phyloP scores from a whole-genome alignment of 257 asterid species.

The Solanum lycopersicoides region DNA sequence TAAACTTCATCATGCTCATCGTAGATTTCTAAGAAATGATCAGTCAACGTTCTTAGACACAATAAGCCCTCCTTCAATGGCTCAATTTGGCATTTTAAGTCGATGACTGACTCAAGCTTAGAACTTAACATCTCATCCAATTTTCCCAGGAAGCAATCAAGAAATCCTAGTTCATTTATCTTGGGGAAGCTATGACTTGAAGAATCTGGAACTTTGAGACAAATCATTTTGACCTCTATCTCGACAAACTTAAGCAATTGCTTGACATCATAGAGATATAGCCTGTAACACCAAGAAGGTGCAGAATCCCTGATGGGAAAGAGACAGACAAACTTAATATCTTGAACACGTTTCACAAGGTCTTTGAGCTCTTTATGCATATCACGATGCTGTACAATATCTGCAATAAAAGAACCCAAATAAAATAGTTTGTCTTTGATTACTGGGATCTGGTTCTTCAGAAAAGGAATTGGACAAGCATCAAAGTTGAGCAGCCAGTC shows the following conservation, averaged over 20 bases:
- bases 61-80: neutral
- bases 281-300: neutral
- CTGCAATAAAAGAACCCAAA: neutral
- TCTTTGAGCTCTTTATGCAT: neutral
- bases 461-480: neutral
- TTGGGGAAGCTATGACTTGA: neutral
- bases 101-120: neutral
- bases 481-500: neutral
- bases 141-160: neutral
- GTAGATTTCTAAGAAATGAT: neutral
- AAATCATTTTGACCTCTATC: neutral
- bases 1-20: neutral
- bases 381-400: neutral
- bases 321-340: neutral
- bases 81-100: neutral
- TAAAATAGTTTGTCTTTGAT: neutral
- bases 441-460: neutral
- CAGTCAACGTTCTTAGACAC: neutral
- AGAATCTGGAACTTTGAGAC: neutral
- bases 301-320: neutral
- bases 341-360: neutral
- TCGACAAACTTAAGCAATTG: neutral
- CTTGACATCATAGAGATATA: neutral
- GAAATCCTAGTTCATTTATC: neutral
- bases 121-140: neutral